A percentile compares a stretch with the other conserved stretches of the same genome.
Evolutionary conservation across 345 rosid genomes (phyloP).

Genomic region (Citrus reticulata): DNA sequence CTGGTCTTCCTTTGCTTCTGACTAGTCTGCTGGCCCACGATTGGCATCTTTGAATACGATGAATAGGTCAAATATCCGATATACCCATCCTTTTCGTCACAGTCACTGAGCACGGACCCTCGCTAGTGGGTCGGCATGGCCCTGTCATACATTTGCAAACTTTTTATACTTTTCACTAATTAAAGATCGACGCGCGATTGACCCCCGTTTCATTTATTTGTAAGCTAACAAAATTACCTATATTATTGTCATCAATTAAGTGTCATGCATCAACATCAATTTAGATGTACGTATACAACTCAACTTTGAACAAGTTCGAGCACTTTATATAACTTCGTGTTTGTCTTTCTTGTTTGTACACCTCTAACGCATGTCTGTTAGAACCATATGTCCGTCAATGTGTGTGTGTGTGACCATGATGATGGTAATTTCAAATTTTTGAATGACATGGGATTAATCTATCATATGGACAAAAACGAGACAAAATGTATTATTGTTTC

Average conservation of each 20-base stretch:
- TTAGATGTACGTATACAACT: too few relatives aligned
- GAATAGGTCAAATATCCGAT: too few relatives aligned
- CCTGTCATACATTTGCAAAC: neutral
- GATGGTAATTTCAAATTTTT: neutral
- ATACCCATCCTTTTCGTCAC: too few relatives aligned
- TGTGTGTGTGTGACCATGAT: neutral
- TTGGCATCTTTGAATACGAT: neutral
- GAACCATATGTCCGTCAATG: too few relatives aligned
- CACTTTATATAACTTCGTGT: too few relatives aligned
- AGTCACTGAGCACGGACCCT: neutral
- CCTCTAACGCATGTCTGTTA: too few relatives aligned
- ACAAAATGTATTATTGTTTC: too few relatives aligned
- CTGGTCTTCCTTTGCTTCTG: neutral
- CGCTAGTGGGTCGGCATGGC: neutral
- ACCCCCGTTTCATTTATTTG: neutral
- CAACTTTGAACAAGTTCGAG: neutral
- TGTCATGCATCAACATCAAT: neutral
- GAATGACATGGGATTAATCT: too few relatives aligned
- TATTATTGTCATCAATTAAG: neutral
- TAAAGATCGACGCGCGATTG: neutral
- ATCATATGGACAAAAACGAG: too few relatives aligned
- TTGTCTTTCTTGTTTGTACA: neutral
- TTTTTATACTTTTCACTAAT: neutral
- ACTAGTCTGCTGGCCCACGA: conserved; percentile 27
- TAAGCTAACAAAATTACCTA: neutral